phyloP scores from a whole-genome alignment of 2,329 filamentous ascomycete genomes.

The Tolypocladium endophyticum region DNA sequence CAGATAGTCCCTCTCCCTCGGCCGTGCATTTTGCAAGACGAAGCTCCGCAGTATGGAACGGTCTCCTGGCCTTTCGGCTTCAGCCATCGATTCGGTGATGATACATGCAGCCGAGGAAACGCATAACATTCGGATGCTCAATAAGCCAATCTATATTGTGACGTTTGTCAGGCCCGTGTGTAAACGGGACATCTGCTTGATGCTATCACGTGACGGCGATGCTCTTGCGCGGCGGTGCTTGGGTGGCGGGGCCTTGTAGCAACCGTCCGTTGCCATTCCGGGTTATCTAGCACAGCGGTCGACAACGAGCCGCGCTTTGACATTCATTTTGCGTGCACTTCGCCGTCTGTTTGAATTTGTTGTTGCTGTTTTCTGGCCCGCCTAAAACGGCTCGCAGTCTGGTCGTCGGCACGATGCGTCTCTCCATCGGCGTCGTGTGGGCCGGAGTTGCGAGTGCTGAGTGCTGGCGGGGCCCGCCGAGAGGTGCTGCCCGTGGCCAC shows the following conservation, averaged over 20 bases:
- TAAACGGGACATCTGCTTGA: not conserved
- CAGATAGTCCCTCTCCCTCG: not conserved
- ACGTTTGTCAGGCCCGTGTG: not conserved
- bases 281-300: not conserved
- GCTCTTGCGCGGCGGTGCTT: not conserved
- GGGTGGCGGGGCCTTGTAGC: not conserved
- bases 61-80: not conserved
- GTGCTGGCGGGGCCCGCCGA: constrained; percentile 1
- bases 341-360: not conserved
- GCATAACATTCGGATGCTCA: not conserved
- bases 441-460: constrained; percentile 7
- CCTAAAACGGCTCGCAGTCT: not conserved
- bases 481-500: not conserved
- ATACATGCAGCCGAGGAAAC: not conserved
- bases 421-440: constrained; percentile 5
- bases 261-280: not conserved
- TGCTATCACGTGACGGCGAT: not conserved
- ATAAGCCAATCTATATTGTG: not conserved
- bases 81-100: not conserved
- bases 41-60: not conserved
- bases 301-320: not conserved
- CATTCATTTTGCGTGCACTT: not conserved
- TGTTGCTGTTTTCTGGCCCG: not conserved
- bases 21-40: not conserved
- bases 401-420: constrained; percentile 3